Evolutionary conservation across 495 filamentous ascomycete genomes (phyloP).

Genomic region (Neurospora sp.): DNA sequence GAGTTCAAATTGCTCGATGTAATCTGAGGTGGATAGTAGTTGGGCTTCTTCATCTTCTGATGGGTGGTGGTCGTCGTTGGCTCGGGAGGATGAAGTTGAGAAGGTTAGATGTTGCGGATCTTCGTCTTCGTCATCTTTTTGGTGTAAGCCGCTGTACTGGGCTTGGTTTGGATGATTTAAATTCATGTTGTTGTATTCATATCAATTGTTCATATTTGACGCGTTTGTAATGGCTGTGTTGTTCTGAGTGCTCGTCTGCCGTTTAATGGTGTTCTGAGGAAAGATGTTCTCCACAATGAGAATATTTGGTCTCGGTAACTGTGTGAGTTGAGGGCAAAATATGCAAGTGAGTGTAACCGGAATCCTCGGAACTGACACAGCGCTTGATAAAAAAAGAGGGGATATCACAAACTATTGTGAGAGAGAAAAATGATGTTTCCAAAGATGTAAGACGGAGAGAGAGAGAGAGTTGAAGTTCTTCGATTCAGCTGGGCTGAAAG

Average conservation of each 20-base stretch:
- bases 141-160: background rate
- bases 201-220: no score
- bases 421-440: background rate
- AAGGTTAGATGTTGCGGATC: background rate
- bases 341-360: background rate
- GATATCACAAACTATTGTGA: no score
- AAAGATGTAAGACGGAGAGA: background rate
- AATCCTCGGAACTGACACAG: background rate
- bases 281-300: background rate
- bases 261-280: background rate
- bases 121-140: background rate
- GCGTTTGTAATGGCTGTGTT: no score
- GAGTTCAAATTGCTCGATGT: constrained; percentile 12
- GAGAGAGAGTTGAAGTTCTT: background rate
- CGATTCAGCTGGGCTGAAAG: constrained; percentile 1
- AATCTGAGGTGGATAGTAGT: constrained; percentile 9
- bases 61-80: background rate
- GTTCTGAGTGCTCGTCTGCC: background rate
- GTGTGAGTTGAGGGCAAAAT: background rate
- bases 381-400: no score
- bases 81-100: background rate
- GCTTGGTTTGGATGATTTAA: background rate
- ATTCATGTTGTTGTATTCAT: background rate
- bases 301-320: background rate
- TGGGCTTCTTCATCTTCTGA: constrained; percentile 17